Percentiles rank a stretch among this genome's conserved stretches.
Evolutionary conservation across 1,284 basidiomycete genomes (phyloP).

Genomic region (Boletellus dicymbophilus): DNA sequence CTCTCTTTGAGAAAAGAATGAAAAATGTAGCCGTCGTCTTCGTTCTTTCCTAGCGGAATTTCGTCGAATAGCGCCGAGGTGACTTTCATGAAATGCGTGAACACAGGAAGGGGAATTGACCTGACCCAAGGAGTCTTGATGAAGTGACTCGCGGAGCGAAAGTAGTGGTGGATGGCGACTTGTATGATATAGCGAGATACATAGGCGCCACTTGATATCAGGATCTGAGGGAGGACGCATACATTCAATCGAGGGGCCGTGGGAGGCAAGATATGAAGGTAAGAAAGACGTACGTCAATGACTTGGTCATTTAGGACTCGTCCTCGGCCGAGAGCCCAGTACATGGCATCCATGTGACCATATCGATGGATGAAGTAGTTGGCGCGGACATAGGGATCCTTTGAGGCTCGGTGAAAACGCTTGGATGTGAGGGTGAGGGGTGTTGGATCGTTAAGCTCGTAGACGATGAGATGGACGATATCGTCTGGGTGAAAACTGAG

Average conservation of each 20-base stretch:
- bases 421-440: slow-evolving; percentile 56
- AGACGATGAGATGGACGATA: slow-evolving; percentile 70
- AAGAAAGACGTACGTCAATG: slow-evolving; percentile 57
- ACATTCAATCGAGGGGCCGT: slow-evolving; percentile 16
- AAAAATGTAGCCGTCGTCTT: slow-evolving; percentile 72
- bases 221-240: slow-evolving; percentile 48
- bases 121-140: slow-evolving; percentile 74
- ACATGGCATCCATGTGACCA: slow-evolving; percentile 67
- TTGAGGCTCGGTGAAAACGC: slow-evolving; percentile 62
- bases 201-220: slow-evolving; percentile 71
- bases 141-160: slow-evolving; percentile 67
- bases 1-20: slow-evolving; percentile 65
- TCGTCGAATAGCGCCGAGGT: slow-evolving; percentile 60
- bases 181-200: slow-evolving; percentile 76
- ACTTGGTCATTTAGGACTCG: slow-evolving; percentile 63
- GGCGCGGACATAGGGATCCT: slow-evolving; percentile 72
- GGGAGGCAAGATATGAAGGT: background rate
- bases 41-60: slow-evolving; percentile 66
- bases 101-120: slow-evolving; percentile 56
- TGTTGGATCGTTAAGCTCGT: slow-evolving; percentile 65
- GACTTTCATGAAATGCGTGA: slow-evolving; percentile 61
- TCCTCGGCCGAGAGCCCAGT: slow-evolving; percentile 67
- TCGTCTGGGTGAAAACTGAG: slow-evolving; percentile 51
- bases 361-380: slow-evolving; percentile 74
- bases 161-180: slow-evolving; percentile 74